Evolutionary conservation across 169 alveolate genomes (phyloP).

Genomic region (Eimeria praecox): DNA sequence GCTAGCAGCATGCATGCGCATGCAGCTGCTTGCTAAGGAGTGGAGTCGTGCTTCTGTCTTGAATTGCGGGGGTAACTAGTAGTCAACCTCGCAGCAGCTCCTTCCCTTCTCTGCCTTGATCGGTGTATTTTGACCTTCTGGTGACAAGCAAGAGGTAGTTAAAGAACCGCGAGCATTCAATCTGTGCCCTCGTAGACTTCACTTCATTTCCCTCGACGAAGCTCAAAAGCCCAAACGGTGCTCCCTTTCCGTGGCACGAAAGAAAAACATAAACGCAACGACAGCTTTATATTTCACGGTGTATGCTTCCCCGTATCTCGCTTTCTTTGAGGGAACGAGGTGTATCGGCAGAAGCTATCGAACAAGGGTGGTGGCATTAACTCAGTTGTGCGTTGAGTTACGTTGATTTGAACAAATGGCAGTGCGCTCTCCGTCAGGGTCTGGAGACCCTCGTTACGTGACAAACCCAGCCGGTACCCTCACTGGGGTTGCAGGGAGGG

Average conservation of each 20-base stretch:
- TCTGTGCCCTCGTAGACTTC: neutral
- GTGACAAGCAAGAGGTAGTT: neutral
- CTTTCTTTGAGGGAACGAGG: neutral
- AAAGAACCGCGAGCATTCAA: neutral
- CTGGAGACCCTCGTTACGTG: neutral
- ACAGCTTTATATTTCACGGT: neutral
- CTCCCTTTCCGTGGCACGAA: neutral
- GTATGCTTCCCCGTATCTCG: neutral
- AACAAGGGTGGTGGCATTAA: neutral
- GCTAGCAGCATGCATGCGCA: neutral
- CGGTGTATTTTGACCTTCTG: neutral
- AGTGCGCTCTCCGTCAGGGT: neutral
- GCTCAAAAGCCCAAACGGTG: neutral
- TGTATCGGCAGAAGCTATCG: neutral
- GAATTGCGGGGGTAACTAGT: neutral
- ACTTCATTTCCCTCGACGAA: neutral
- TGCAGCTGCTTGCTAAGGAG: neutral
- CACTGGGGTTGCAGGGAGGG: constrained; percentile 22
- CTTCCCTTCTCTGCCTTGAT: neutral
- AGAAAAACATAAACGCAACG: neutral
- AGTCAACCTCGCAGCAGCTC: neutral
- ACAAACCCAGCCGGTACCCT: neutral
- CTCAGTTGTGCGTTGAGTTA: neutral
- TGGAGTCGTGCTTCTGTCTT: neutral
- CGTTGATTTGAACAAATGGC: neutral